Percentiles rank a stretch among this genome's conserved stretches.
Conservation (phyloP, 352 stramenopile genomes). For the Globisporangium cystogenes region DNA sequence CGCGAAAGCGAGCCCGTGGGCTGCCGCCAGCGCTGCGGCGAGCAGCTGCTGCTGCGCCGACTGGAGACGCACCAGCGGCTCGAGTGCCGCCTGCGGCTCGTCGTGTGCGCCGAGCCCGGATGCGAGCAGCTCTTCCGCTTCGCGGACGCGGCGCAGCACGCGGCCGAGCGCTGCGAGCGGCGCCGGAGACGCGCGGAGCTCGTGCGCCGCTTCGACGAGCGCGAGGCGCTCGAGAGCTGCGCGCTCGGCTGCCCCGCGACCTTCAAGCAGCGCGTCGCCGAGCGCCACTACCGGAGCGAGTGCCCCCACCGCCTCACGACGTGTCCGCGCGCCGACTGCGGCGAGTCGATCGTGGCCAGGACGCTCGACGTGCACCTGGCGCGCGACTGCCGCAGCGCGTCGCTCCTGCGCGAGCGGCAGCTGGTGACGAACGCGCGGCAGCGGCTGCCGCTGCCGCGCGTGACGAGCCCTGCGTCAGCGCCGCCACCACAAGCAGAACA, state of each 20-base stretch:
- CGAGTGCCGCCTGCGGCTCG: slow-evolving; percentile 42
- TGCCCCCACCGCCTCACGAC: slow-evolving; percentile 39
- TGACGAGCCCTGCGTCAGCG: background rate
- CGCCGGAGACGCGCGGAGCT: slow-evolving; percentile 34
- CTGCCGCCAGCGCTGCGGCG: slow-evolving; percentile 45
- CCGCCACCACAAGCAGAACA: background rate
- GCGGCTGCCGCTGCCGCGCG: background rate
- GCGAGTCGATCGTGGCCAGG: slow-evolving; percentile 44
- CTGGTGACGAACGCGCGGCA: slow-evolving; percentile 29
- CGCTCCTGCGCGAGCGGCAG: slow-evolving; percentile 14
- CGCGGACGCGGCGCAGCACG: slow-evolving; percentile 24
- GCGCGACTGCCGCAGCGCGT: slow-evolving; percentile 31
- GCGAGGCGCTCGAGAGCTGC: slow-evolving; percentile 36
- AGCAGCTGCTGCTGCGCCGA: slow-evolving; percentile 20
- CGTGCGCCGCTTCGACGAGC: slow-evolving; percentile 26
- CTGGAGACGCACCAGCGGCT: slow-evolving; percentile 51
- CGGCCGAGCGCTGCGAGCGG: slow-evolving; percentile 29
- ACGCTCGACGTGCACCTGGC: slow-evolving; percentile 27
- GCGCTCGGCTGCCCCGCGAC: slow-evolving; percentile 28
- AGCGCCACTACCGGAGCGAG: slow-evolving; percentile 34
- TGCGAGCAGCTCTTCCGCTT: slow-evolving; percentile 34
- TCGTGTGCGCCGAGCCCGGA: slow-evolving; percentile 43
- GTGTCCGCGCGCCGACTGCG: slow-evolving; percentile 45
- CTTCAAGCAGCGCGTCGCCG: slow-evolving; percentile 28
- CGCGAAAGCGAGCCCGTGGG: slow-evolving; percentile 27